Evolutionary conservation across 768 basidiomycete species (phyloP).

Genomic region (Tylopilus balloui): DNA sequence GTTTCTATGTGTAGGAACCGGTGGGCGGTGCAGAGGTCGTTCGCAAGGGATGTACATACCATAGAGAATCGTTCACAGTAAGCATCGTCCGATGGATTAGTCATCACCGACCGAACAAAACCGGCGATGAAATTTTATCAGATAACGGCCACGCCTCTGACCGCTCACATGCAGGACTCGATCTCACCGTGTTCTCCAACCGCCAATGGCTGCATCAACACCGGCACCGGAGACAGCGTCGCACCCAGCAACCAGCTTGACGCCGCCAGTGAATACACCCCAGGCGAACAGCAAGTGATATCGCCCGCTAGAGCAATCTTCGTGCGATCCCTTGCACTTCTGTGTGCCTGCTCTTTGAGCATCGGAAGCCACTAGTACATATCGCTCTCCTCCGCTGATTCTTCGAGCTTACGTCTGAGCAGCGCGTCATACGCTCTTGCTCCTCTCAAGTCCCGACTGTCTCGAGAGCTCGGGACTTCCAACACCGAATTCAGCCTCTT

Average conservation of each 20-base stretch:
- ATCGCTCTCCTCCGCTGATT: background rate
- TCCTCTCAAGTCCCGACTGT: conserved; percentile 67
- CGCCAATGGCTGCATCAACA: background rate
- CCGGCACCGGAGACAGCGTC: background rate
- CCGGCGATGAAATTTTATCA: conserved; percentile 16
- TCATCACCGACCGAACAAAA: conserved; percentile 4
- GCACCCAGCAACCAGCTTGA: background rate
- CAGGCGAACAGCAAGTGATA: conserved; percentile 12
- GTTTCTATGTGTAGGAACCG: conserved; percentile 31
- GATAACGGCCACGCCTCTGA: conserved; percentile 14
- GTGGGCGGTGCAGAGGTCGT: background rate
- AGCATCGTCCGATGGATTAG: conserved; percentile 11
- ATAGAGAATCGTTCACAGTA: too few species aligned
- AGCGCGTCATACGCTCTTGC: conserved; percentile 75
- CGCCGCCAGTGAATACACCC: background rate
- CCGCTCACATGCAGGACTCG: background rate
- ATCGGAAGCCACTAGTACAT: conserved; percentile 75
- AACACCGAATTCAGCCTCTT: conserved; percentile 76
- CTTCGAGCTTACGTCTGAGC: conserved; percentile 1
- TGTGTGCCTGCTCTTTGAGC: conserved; percentile 70
- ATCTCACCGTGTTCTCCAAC: background rate
- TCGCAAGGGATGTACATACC: background rate
- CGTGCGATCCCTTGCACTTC: conserved; percentile 55
- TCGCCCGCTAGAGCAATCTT: conserved; percentile 38
- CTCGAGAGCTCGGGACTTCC: conserved; percentile 66